These are phyloP conservation scores for Auricularia auricula-judae DNA, from an alignment of 768 basidiomycete species.

Conservation along the genomic window DNA sequence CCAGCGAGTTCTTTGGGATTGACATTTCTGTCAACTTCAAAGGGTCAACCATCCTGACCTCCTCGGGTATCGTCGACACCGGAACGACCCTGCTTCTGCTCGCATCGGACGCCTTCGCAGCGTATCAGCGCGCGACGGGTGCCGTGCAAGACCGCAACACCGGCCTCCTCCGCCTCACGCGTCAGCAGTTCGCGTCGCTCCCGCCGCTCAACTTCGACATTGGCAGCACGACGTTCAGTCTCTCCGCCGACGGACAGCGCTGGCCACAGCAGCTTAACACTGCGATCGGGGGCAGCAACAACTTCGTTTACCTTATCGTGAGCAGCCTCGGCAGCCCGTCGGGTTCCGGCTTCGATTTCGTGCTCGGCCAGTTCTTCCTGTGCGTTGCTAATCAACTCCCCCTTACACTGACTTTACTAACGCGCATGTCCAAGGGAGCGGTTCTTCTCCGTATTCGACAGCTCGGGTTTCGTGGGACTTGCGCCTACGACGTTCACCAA, in stretches of 20 bases:
- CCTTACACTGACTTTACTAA: too few species aligned
- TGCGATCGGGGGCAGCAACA: conserved; percentile 39
- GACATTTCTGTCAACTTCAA: neutral
- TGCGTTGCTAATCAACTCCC: neutral
- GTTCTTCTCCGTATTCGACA: neutral
- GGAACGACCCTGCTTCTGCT: conserved; percentile 29
- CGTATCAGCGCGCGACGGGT: conserved; percentile 44
- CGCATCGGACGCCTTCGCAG: conserved; percentile 37
- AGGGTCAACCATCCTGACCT: conserved; percentile 22
- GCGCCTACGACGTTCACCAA: neutral
- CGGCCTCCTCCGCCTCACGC: conserved; percentile 43
- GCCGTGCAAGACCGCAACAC: conserved; percentile 41
- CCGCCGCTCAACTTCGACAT: conserved; percentile 44
- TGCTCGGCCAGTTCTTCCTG: conserved; percentile 13
- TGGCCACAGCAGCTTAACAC: conserved; percentile 54
- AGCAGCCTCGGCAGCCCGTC: conserved; percentile 9
- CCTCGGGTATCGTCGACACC: conserved; percentile 40
- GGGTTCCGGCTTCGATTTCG: conserved; percentile 54
- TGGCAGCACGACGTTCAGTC: conserved; percentile 39
- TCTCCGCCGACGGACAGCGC: conserved; percentile 59
- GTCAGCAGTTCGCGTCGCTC: conserved; percentile 35
- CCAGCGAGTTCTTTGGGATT: conserved; percentile 23
- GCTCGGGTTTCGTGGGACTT: neutral
- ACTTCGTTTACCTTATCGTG: conserved; percentile 41
- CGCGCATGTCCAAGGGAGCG: neutral